phyloP scores from a whole-genome alignment of 305 asterid species.

The Fraxinus paxiana region DNA sequence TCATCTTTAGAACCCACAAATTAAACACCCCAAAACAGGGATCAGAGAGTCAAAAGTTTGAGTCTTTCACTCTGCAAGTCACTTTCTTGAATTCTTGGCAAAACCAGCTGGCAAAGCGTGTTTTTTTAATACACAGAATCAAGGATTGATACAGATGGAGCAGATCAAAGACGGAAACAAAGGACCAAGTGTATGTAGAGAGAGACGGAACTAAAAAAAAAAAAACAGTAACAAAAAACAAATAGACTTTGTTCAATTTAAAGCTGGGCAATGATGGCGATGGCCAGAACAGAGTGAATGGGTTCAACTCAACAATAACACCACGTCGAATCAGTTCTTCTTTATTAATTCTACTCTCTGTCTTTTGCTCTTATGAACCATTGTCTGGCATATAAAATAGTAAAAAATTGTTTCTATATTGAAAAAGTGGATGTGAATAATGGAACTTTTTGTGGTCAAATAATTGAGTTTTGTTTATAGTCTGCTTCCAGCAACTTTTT shows the following conservation, averaged over 20 bases:
- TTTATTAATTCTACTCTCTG: constrained; percentile 13
- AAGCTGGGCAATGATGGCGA: constrained; percentile 41
- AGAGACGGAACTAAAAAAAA: not conserved
- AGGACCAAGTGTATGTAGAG: constrained; percentile 18
- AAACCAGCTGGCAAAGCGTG: constrained; percentile 31
- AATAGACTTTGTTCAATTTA: constrained; percentile 25
- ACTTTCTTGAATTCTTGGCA: constrained; percentile 29
- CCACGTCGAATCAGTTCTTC: constrained; percentile 27
- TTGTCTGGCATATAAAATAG: not conserved
- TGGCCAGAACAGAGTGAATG: constrained; percentile 28
- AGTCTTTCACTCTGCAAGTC: constrained; percentile 23
- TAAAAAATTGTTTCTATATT: constrained; percentile 10
- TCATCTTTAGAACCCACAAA: constrained; percentile 34
- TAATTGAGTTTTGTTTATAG: constrained; percentile 36
- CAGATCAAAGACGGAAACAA: constrained; percentile 23
- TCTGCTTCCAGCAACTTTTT: constrained; percentile 14
- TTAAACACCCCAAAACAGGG: constrained; percentile 24
- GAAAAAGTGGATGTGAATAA: constrained; percentile 29
- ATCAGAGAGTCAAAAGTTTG: constrained; percentile 24
- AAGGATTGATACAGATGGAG: constrained; percentile 23
- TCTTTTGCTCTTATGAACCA: constrained; percentile 2
- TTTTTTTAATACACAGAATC: constrained; percentile 4
- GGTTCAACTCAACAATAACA: constrained; percentile 38
- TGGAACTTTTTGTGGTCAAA: constrained; percentile 34
- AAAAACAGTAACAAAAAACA: constrained; percentile 8